Percentiles rank a stretch among this genome's conserved stretches.
These are phyloP conservation scores for Ophiostoma sp. DNA, from an alignment of 2,329 filamentous ascomycete genomes.

Conservation along the genomic window DNA sequence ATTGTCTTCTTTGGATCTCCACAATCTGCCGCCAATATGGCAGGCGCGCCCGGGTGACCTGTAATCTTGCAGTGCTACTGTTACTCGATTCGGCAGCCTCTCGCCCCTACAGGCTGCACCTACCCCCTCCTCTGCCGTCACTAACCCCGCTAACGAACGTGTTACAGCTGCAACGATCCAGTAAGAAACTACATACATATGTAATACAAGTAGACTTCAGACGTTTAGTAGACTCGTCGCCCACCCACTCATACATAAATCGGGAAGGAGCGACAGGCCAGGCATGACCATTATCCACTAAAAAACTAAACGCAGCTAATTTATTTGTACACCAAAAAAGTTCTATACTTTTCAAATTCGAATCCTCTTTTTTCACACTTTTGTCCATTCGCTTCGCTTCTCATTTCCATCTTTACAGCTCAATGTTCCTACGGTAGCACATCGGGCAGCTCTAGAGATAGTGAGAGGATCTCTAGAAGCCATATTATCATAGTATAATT, in stretches of 20 bases:
- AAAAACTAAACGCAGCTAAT: slow-evolving; percentile 17
- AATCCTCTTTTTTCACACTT: slow-evolving; percentile 15
- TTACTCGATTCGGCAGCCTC: slow-evolving; percentile 7
- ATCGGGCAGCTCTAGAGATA: slow-evolving; percentile 69
- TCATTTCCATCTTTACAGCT: slow-evolving; percentile 28
- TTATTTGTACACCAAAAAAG: slow-evolving; percentile 21
- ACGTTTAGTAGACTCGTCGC: neutral
- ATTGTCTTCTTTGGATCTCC: neutral
- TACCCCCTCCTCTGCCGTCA: slow-evolving; percentile 2
- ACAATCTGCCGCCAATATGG: neutral
- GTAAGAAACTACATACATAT: neutral
- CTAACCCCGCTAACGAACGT: slow-evolving; percentile 20
- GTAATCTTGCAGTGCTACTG: neutral
- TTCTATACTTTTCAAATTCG: slow-evolving; percentile 15
- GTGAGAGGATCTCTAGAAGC: slow-evolving; percentile 72
- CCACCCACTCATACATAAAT: neutral
- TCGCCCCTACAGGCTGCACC: neutral
- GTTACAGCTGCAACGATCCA: neutral
- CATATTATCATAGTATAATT: slow-evolving; percentile 34
- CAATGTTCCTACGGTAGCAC: slow-evolving; percentile 66
- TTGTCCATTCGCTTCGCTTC: neutral
- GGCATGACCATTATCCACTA: slow-evolving; percentile 16
- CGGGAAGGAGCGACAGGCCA: neutral
- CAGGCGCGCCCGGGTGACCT: neutral
- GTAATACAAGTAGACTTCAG: no score